Base-by-base conservation (phyloP, 2,329 filamentous ascomycete species). In the Pseudopithomyces maydicus region DNA sequence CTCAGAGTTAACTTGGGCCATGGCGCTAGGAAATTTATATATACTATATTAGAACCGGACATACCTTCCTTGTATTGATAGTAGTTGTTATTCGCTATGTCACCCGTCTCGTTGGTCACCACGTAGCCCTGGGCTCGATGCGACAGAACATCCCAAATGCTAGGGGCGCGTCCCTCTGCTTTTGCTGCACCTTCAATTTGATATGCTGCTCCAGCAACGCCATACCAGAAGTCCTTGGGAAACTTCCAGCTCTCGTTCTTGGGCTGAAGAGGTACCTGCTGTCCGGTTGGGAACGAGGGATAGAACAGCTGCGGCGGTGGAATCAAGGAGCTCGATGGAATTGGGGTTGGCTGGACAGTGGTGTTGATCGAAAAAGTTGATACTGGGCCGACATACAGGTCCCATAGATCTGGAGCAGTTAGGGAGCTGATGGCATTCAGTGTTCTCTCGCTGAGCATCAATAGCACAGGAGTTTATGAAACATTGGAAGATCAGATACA, bases 1-100 rank as follows among this genome's bases (percentile, higher is more conserved):
- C 35, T 29, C 26, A 22, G n/a, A 35, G 35, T 36, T 36, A 36
- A 12, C 42, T 22, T 12, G 20, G 19, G 5, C 38, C n/a, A 42
- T n/a, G 17, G 6, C 8, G 3, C 2, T 11, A 11, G n/a, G 3
- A 42, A 19, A 2, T 42, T n/a, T n/a, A n/a, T n/a, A n/a, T n/a
- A n/a, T n/a, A n/a, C n/a, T n/a, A n/a, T n/a, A n/a, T n/a, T n/a
- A n/a, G n/a, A n/a, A n/a, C n/a, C n/a, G n/a, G 15, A 26, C 41
- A 20, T 48, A 64, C 62, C 65, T 65, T 81, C 77, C 51, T 82
- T 81, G 65, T 82, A 83, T 12, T 79, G 68, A 50, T 79, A 82
- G 57, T 83, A 83, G 50, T 82, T 78, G 52, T 81, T 78, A 54
- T 81, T 77, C 0, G 79, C 78, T 19, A 86, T 70, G 61, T 85